These are phyloP conservation scores for Globisporangium solare DNA, from an alignment of 352 stramenopile species.

Conservation along the genomic window DNA sequence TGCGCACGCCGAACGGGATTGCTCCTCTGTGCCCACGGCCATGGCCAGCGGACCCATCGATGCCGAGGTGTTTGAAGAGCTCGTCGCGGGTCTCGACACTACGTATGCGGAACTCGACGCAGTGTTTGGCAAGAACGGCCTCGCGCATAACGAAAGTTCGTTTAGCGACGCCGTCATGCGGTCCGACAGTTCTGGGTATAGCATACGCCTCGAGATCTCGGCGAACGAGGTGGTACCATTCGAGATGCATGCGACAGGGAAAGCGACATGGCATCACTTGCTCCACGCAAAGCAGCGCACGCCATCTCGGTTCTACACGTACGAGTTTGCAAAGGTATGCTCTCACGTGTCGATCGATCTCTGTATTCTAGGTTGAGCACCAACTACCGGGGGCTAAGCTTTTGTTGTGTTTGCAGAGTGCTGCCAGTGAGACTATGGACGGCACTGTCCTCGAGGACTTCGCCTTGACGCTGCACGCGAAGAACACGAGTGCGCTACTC, in stretches of 20 bases:
- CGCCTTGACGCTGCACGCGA: slow-evolving; percentile 40
- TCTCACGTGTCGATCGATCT: not conserved
- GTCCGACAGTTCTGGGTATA: not conserved
- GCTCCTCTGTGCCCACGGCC: no score
- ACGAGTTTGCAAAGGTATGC: not conserved
- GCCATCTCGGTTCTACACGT: not conserved
- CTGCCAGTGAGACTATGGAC: slow-evolving; percentile 12
- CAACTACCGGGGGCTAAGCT: no score
- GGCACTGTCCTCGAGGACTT: slow-evolving; percentile 52
- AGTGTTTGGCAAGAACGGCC: not conserved
- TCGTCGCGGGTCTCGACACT: not conserved
- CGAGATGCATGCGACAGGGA: not conserved
- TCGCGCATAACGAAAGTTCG: not conserved
- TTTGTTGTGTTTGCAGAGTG: not conserved
- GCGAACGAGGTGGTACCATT: slow-evolving; percentile 16
- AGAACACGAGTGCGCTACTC: slow-evolving; percentile 40
- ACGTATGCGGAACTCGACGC: not conserved
- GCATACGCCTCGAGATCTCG: slow-evolving; percentile 30
- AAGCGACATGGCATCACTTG: slow-evolving; percentile 16
- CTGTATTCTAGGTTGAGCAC: not conserved
- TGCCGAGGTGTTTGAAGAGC: slow-evolving; percentile 1
- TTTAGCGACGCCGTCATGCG: not conserved
- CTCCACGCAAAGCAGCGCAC: not conserved
- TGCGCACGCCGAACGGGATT: no score
- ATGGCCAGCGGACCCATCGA: not conserved